Conservation (phyloP, 2,329 filamentous ascomycete genomes). For the Botrytis byssoidea region DNA sequence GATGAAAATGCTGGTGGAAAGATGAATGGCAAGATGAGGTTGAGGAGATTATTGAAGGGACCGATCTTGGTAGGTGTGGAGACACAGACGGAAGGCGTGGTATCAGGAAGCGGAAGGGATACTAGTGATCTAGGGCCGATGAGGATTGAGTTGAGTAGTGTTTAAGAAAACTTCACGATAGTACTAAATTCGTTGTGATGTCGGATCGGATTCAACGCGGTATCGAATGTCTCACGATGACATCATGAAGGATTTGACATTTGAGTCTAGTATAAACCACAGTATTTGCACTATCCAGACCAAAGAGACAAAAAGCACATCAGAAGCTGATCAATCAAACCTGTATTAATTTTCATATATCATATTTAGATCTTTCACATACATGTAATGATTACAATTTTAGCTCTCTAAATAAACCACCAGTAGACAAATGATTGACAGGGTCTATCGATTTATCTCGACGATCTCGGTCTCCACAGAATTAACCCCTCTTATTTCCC, state of each 20-base stretch:
- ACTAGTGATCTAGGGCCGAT: not conserved
- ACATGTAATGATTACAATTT: not conserved
- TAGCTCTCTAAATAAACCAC: not conserved
- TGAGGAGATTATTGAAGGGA: not conserved
- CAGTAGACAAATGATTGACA: not conserved
- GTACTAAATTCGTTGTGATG: not conserved
- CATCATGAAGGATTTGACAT: not conserved
- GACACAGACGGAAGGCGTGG: not conserved
- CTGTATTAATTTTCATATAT: not conserved
- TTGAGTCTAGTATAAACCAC: not conserved
- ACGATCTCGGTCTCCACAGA: not conserved
- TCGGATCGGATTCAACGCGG: not conserved
- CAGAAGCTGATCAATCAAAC: not conserved
- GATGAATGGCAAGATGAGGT: not conserved
- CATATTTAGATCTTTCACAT: not conserved
- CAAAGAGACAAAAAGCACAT: not conserved
- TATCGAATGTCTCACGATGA: not conserved
- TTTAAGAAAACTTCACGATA: not conserved
- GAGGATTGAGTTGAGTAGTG: not conserved
- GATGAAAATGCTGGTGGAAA: not conserved
- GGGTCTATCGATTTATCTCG: not conserved
- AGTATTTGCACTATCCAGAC: not conserved
- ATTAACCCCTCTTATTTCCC: not conserved
- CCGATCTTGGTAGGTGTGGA: not conserved
- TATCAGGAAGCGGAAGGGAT: not conserved